A percentile compares a stretch with the other conserved stretches of the same genome.
Conservation (phyloP, 371 early-diverging fungal genomes). For the Chytridiales sp. region DNA sequence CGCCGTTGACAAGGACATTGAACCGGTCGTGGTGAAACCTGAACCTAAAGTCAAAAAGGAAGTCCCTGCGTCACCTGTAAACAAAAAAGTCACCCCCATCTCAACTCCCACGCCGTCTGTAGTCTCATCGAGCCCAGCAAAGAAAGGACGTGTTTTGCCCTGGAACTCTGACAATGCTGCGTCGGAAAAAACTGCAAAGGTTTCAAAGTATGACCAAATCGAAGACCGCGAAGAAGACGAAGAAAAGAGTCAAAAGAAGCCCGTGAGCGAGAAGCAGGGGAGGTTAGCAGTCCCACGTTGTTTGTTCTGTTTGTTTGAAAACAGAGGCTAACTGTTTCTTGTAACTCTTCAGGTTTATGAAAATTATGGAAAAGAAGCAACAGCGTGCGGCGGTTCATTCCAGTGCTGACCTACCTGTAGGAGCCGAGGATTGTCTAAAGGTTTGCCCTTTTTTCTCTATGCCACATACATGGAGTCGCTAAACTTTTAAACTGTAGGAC, state of each 20-base stretch:
- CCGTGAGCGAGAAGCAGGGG: no score
- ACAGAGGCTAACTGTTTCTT: no score
- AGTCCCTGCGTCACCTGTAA: background rate
- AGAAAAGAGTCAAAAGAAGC: constrained; percentile 11
- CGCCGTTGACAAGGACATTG: no score
- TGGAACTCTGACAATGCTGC: no score
- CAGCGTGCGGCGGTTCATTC: constrained; percentile 60
- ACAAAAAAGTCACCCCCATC: background rate
- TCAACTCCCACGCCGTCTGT: background rate
- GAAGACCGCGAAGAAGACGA: background rate
- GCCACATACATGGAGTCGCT: background rate
- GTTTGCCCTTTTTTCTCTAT: constrained; percentile 6
- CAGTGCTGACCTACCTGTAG: constrained; percentile 67
- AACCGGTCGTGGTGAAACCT: no score
- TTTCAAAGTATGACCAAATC: no score
- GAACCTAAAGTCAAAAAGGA: no score
- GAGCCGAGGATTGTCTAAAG: constrained; percentile 72
- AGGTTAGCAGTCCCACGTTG: no score
- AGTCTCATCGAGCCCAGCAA: background rate
- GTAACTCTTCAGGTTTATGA: constrained; percentile 13
- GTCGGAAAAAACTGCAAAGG: no score
- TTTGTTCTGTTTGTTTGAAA: no score
- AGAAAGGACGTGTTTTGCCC: no score
- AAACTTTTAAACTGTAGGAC: constrained; percentile 46
- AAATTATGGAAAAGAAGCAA: constrained; percentile 23